Evolutionary conservation across 148 eudicot genomes (phyloP).

Genomic region (Amaranthus cruentus): DNA sequence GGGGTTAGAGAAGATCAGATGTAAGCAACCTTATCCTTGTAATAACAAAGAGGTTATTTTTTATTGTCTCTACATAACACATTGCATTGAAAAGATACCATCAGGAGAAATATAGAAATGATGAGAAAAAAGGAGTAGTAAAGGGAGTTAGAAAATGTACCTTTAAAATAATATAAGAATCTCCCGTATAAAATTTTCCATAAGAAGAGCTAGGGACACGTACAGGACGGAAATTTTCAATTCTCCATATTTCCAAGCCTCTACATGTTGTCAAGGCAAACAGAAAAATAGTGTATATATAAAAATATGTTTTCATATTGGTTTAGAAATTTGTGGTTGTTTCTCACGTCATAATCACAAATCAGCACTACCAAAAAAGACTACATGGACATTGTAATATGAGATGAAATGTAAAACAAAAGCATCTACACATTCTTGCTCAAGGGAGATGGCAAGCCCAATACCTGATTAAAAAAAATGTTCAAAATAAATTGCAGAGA

Average conservation of each 20-base stretch:
- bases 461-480: neutral
- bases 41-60: no score
- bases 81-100: no score
- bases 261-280: conserved; percentile 53
- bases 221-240: conserved; percentile 69
- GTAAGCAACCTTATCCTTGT: no score
- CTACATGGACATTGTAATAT: no score
- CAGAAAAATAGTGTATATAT: conserved; percentile 6
- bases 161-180: conserved; percentile 79
- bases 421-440: neutral
- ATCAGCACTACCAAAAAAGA: no score
- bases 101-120: neutral
- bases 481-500: neutral
- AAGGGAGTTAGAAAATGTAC: conserved; percentile 29
- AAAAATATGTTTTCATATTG: neutral
- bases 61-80: no score
- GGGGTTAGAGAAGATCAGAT: no score
- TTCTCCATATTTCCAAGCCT: conserved; percentile 93
- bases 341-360: neutral
- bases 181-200: conserved; percentile 82
- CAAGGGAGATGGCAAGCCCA: neutral
- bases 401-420: no score
- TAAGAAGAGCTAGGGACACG: conserved; percentile 56
- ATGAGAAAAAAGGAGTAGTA: neutral
- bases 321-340: neutral